Conservation (phyloP, 768 basidiomycete species). For the Russula dissimulans region DNA sequence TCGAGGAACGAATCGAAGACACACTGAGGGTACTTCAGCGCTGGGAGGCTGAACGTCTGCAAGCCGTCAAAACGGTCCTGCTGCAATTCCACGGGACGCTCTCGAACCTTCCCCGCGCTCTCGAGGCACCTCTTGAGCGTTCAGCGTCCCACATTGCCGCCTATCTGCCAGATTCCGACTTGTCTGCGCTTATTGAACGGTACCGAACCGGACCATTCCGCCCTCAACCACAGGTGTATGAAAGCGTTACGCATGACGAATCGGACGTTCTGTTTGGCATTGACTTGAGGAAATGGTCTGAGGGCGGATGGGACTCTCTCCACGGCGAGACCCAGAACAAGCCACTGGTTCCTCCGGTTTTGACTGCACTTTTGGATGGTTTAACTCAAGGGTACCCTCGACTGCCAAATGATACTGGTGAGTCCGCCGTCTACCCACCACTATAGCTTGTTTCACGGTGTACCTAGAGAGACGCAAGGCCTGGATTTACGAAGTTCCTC, state of each 20-base stretch:
- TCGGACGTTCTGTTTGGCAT: slow-evolving; percentile 86
- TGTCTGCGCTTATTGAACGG: slow-evolving; percentile 81
- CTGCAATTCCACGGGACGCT: slow-evolving; percentile 82
- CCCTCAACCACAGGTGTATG: slow-evolving; percentile 77
- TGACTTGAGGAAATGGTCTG: slow-evolving; percentile 86
- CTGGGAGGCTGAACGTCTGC: slow-evolving; percentile 78
- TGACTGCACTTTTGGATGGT: slow-evolving; percentile 55
- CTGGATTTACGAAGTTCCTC: slow-evolving; percentile 93
- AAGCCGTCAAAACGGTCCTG: slow-evolving; percentile 82
- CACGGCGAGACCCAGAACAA: slow-evolving; percentile 46
- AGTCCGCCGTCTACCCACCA: slow-evolving; percentile 20
- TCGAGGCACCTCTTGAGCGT: slow-evolving; percentile 56
- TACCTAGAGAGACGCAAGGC: slow-evolving; percentile 68
- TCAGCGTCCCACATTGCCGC: slow-evolving; percentile 70
- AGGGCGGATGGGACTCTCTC: slow-evolving; percentile 61
- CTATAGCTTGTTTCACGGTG: background rate
- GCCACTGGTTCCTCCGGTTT: slow-evolving; percentile 62
- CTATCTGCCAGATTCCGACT: slow-evolving; percentile 82
- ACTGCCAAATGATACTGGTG: slow-evolving; percentile 56
- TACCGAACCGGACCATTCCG: slow-evolving; percentile 92
- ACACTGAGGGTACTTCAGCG: slow-evolving; percentile 69
- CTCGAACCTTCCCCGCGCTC: slow-evolving; percentile 56
- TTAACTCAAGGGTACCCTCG: slow-evolving; percentile 54
- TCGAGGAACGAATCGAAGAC: slow-evolving; percentile 84
- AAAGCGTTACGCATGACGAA: slow-evolving; percentile 74